phyloP scores from a whole-genome alignment of 352 stramenopile genomes.

The Phytophthora cryptogea region DNA sequence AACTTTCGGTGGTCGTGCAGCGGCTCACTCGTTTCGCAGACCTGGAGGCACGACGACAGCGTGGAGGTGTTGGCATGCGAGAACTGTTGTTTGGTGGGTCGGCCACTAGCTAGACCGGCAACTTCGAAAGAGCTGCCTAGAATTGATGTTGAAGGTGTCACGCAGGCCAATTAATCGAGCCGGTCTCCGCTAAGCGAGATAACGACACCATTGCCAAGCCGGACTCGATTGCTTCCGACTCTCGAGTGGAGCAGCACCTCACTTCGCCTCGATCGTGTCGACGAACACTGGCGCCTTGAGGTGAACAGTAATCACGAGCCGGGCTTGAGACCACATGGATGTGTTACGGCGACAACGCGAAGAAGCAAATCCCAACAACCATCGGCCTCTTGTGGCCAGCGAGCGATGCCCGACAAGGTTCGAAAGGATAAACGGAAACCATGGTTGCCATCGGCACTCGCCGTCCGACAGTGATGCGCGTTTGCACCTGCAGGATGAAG shows the following conservation, averaged over 20 bases:
- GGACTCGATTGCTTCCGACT: neutral
- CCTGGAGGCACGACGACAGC: conserved; percentile 27
- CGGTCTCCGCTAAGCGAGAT: conserved; percentile 5
- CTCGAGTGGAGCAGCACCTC: neutral
- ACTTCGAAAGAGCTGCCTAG: too few species aligned
- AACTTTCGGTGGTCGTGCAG: conserved; percentile 39
- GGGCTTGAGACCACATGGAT: conserved; percentile 31
- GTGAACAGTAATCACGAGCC: conserved; percentile 13
- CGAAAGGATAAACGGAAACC: conserved; percentile 11
- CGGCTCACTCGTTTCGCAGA: conserved; percentile 35
- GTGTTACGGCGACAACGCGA: conserved; percentile 24
- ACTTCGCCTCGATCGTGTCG: neutral
- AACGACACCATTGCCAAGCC: conserved; percentile 18
- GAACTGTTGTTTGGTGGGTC: conserved; percentile 31
- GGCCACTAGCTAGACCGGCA: conserved; percentile 14
- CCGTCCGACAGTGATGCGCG: conserved; percentile 2
- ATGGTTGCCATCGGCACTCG: neutral
- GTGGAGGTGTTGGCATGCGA: conserved; percentile 25
- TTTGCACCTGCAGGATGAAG: neutral
- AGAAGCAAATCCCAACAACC: conserved; percentile 20
- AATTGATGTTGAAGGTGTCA: neutral
- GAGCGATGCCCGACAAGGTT: neutral
- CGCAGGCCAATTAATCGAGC: conserved; percentile 3
- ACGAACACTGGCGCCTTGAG: neutral
- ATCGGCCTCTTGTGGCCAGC: conserved; percentile 16